Conservation (phyloP, 371 early-diverging fungal genomes). For the Umbelopsis sp. region DNA sequence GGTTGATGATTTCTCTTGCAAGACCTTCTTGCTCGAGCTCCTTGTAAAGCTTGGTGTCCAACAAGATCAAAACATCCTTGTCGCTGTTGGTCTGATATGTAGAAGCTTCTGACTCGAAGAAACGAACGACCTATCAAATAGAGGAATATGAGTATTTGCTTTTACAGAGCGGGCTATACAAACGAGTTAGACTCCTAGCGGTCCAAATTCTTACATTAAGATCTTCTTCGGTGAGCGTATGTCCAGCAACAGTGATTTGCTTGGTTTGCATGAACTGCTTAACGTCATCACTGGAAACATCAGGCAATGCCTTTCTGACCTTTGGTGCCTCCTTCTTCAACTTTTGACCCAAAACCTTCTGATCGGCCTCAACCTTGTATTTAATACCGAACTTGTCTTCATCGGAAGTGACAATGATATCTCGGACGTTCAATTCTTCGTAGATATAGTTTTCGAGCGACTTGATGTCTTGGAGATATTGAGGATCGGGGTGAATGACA, state of each 20-base stretch:
- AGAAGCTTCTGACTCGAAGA: constrained; percentile 69
- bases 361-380: constrained; percentile 91
- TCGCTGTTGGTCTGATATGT: constrained; percentile 79
- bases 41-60: constrained; percentile 85
- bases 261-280: constrained; percentile 77
- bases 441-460: constrained; percentile 83
- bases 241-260: constrained; percentile 79
- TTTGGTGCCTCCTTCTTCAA: constrained; percentile 88
- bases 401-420: constrained; percentile 83
- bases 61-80: constrained; percentile 86
- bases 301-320: constrained; percentile 88
- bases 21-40: constrained; percentile 90
- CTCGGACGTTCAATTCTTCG: constrained; percentile 96
- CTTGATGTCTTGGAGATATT: constrained; percentile 88
- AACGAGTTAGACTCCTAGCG: background rate
- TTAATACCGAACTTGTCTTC: constrained; percentile 93
- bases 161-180: background rate
- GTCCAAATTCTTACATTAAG: constrained; percentile 53
- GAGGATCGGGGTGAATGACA: constrained; percentile 87
- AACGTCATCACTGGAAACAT: constrained; percentile 77
- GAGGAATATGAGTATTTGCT: background rate
- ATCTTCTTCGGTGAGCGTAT: constrained; percentile 82
- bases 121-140: constrained; percentile 62
- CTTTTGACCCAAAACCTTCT: constrained; percentile 86
- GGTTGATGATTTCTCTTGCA: constrained; percentile 98